Percentiles rank a stretch among this genome's conserved stretches.
These are phyloP conservation scores for Gracilaria vermiculophylla DNA, from an alignment of 23 red algal species.

Conservation along the genomic window DNA sequence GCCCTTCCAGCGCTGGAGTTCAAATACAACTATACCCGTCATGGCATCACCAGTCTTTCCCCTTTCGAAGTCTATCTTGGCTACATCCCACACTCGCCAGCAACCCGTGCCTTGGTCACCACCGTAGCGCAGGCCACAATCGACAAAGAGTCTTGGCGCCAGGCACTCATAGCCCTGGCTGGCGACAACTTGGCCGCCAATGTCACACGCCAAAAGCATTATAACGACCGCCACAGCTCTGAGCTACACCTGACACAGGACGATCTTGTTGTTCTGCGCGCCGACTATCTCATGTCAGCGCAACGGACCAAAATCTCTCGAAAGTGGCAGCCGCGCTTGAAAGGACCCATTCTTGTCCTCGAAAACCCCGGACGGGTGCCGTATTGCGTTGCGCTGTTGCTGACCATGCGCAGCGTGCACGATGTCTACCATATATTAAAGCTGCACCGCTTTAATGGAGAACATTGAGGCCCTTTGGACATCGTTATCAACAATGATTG, in stretches of 20 bases:
- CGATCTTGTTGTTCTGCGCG: no score
- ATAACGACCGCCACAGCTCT: no score
- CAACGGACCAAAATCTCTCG: not conserved
- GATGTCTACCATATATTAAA: not conserved
- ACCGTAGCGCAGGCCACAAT: no score
- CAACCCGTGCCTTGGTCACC: not conserved
- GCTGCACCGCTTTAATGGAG: not conserved
- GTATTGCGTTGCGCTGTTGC: not conserved
- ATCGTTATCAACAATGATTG: no score
- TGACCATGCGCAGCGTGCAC: not conserved
- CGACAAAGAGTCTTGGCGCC: no score
- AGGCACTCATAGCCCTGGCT: no score
- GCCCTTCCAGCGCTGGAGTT: constrained; percentile 14
- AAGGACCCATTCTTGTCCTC: not conserved
- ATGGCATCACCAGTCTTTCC: not conserved
- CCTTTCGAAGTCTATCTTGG: not conserved
- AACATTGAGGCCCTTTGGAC: no score
- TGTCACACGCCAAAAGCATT: no score
- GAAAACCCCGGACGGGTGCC: not conserved
- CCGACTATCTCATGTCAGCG: not conserved
- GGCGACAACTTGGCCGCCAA: no score
- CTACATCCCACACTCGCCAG: not conserved
- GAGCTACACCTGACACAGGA: no score
- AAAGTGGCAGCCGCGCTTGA: not conserved
- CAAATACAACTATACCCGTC: not conserved